Conservation (phyloP, 768 basidiomycete genomes). For the Agaricus sinodeliciosus region DNA sequence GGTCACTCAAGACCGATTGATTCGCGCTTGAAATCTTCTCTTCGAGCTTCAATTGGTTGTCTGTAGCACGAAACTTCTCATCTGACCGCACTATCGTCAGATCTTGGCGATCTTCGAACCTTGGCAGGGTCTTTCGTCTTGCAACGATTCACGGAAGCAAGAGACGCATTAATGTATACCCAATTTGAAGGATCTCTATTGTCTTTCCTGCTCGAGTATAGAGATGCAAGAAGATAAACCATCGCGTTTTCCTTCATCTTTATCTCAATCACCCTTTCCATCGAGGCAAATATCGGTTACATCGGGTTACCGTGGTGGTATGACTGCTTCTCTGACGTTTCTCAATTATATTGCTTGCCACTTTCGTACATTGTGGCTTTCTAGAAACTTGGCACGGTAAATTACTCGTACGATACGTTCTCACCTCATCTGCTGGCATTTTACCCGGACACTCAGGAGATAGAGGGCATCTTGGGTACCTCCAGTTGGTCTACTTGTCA, state of each 20-base stretch:
- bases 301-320: conserved; percentile 2
- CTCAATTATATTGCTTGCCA: neutral
- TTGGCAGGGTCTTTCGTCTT: neutral
- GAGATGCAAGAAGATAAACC: neutral
- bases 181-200: neutral
- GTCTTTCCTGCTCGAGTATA: neutral
- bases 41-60: neutral
- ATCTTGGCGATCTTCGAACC: neutral
- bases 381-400: neutral
- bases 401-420: neutral
- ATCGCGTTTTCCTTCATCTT: neutral
- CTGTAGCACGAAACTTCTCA: neutral
- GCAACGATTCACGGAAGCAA: conserved; percentile 2
- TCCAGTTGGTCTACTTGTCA: neutral
- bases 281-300: neutral
- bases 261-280: neutral
- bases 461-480: conserved; percentile 1
- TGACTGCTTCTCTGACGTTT: neutral
- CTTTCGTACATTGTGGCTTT: neutral
- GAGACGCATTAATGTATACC: neutral
- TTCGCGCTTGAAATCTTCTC: neutral
- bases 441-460: neutral
- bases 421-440: neutral
- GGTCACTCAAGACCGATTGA: neutral
- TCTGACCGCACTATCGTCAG: conserved; percentile 1